phyloP scores from a whole-genome alignment of 345 rosid genomes.

The Garcia nutans region DNA sequence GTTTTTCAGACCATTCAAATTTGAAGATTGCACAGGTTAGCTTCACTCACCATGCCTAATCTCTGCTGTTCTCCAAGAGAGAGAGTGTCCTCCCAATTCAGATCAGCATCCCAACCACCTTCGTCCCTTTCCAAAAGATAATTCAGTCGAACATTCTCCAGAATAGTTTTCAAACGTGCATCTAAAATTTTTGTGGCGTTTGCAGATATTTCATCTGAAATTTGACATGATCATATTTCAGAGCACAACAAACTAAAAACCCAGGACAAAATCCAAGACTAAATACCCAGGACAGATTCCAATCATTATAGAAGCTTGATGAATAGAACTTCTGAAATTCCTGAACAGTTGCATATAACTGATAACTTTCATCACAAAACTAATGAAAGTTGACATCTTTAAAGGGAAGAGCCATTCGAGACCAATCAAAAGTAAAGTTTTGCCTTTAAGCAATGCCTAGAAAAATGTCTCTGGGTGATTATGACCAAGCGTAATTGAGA shows the following conservation, averaged over 20 bases:
- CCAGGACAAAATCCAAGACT: background rate
- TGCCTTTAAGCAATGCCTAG: background rate
- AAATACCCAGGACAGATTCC: background rate
- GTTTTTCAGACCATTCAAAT: background rate
- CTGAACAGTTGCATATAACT: background rate
- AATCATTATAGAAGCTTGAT: background rate
- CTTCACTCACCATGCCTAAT: constrained; percentile 79
- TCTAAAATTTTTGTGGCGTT: constrained; percentile 51
- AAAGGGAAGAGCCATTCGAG: background rate
- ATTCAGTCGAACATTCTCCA: constrained; percentile 74
- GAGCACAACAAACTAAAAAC: background rate
- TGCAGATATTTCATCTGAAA: constrained; percentile 44
- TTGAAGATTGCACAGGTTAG: background rate
- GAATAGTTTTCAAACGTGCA: constrained; percentile 54
- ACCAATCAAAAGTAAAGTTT: background rate
- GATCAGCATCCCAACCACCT: constrained; percentile 78
- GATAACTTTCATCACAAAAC: background rate
- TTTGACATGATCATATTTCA: constrained; percentile 5
- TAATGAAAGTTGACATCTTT: background rate
- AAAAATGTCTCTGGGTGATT: background rate
- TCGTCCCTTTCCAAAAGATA: constrained; percentile 88
- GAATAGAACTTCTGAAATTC: background rate
- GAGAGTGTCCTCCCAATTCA: constrained; percentile 88
- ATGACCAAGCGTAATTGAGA: background rate
- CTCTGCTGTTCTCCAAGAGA: constrained; percentile 99